Percentiles rank a stretch among this genome's conserved stretches.
Conservation (phyloP, 192 early-diverging fungal species). For the Spizellomyces sp. region DNA sequence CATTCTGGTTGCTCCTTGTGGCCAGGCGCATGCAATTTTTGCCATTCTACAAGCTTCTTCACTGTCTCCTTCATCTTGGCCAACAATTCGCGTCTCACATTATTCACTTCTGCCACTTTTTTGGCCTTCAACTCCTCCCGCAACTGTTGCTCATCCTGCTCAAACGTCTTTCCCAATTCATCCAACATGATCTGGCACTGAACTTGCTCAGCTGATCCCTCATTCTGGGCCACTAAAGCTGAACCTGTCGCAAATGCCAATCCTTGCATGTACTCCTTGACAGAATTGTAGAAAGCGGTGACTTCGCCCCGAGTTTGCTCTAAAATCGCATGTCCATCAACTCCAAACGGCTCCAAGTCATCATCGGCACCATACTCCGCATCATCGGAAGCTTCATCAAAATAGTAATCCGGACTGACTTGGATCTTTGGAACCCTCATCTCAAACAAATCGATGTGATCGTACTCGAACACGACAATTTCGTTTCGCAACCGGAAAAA, state of each 20-base stretch:
- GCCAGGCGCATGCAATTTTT: slow-evolving; percentile 39
- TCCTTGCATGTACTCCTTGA: slow-evolving; percentile 46
- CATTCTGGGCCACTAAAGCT: neutral
- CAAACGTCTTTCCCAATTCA: slow-evolving; percentile 36
- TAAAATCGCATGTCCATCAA: slow-evolving; percentile 20
- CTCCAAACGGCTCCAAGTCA: slow-evolving; percentile 21
- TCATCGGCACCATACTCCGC: slow-evolving; percentile 5
- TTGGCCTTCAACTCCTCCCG: slow-evolving; percentile 41
- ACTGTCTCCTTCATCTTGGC: slow-evolving; percentile 40
- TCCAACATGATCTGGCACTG: slow-evolving; percentile 13
- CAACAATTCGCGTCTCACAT: slow-evolving; percentile 34
- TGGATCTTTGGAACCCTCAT: slow-evolving; percentile 39
- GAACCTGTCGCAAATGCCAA: slow-evolving; percentile 24
- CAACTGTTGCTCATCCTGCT: slow-evolving; percentile 50
- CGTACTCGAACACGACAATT: slow-evolving; percentile 28
- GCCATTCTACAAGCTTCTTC: slow-evolving; percentile 52
- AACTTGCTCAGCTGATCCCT: slow-evolving; percentile 23
- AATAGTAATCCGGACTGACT: slow-evolving; percentile 30
- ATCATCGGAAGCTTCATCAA: slow-evolving; percentile 9
- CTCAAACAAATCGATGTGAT: slow-evolving; percentile 45
- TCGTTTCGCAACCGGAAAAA: slow-evolving; percentile 20
- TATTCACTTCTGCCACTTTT: slow-evolving; percentile 48
- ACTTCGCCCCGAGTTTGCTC: slow-evolving; percentile 39
- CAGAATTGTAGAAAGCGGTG: slow-evolving; percentile 48
- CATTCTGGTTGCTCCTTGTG: slow-evolving; percentile 38